Base-by-base conservation (phyloP, 768 basidiomycete genomes). In the Pleurotus djamor region DNA sequence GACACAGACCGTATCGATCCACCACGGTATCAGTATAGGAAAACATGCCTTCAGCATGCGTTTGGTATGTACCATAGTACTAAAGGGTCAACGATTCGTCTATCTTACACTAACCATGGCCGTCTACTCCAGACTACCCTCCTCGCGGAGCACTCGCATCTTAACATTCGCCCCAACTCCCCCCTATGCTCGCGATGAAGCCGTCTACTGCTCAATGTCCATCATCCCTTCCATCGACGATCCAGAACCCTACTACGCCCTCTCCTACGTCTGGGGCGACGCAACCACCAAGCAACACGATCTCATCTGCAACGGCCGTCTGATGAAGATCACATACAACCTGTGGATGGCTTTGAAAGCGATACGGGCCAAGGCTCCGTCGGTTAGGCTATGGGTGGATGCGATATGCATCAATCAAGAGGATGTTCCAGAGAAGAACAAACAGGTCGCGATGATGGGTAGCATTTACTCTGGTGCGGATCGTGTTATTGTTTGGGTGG, bases 361-460 rank as follows among this genome's bases (percentile, higher is more conserved):
- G 14, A 32, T 51, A 4, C 34, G 49, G n/a, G 9, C 6, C 17
- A 51, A 51, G 49, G 21, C 34, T 17, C 32, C 49, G 49, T 32
- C 49, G n/a, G 33, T 12, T 28, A 51, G 28, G 33, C 49, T 51
- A 16, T 51, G 49, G 49, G 49, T 34, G 13, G 49, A 51, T 32
- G 49, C 32, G 13, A 4, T 51, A 32, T 51, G 49, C 49, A 51
- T 51, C 49, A 51, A 51, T 17, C 49, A 51, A 35, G 32, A 51
- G 28, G 32, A 51, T 51, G 33, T 17, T 4, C 9, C n/a, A 14
- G 49, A 51, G 28, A 17, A 35, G 28, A 51, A 51, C 9, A 16
- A 51, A 17, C 49, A 51, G 33, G 49, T 51, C 33, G 49, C 49
- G 49, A 51, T 51, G 49, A 51, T 51, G 49, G 49, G 49, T 0